phyloP scores from a whole-genome alignment of 2,329 filamentous ascomycete genomes.

The Microdochium nivale region DNA sequence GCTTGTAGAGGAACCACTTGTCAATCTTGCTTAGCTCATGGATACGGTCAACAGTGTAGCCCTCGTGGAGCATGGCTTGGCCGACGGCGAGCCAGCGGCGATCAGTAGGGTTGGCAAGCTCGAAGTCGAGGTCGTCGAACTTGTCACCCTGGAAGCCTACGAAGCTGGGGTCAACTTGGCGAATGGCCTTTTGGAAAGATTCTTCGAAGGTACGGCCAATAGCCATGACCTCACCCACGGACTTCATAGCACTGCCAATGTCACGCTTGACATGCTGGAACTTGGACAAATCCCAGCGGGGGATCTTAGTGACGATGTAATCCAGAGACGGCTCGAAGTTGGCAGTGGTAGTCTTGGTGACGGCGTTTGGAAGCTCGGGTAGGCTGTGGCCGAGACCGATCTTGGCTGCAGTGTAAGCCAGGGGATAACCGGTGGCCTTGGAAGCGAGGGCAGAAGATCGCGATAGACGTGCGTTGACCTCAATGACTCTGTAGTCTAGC shows the following conservation, averaged over 20 bases:
- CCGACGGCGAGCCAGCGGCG: conserved; percentile 95
- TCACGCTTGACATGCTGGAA: conserved; percentile 98
- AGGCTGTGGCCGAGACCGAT: conserved; percentile 94
- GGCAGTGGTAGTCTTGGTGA: conserved; percentile 96
- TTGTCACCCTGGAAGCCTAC: conserved; percentile 91
- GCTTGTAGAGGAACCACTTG: conserved; percentile 98
- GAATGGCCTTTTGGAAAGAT: conserved; percentile 97
- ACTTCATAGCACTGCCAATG: conserved; percentile 98
- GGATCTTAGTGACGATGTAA: conserved; percentile 98
- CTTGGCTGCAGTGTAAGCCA: conserved; percentile 96
- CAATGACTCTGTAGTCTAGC: conserved; percentile 95
- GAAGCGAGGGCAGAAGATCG: conserved; percentile 94
- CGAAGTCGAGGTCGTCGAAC: conserved; percentile 86
- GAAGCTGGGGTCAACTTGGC: conserved; percentile 88
- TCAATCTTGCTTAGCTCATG: conserved; percentile 97
- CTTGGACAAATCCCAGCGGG: conserved; percentile 95
- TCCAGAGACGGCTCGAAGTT: conserved; percentile 98
- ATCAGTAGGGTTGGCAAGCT: conserved; percentile 87
- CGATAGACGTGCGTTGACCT: conserved; percentile 97
- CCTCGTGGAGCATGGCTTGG: conserved; percentile 95
- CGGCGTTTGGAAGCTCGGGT: conserved; percentile 92
- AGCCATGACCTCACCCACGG: conserved; percentile 97
- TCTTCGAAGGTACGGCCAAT: conserved; percentile 98
- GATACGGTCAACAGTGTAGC: conserved; percentile 84
- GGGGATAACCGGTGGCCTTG: conserved; percentile 94